Evolutionary conservation across 2,329 filamentous ascomycete species (phyloP).

Genomic region (Aaosphaeria pasadenensis): DNA sequence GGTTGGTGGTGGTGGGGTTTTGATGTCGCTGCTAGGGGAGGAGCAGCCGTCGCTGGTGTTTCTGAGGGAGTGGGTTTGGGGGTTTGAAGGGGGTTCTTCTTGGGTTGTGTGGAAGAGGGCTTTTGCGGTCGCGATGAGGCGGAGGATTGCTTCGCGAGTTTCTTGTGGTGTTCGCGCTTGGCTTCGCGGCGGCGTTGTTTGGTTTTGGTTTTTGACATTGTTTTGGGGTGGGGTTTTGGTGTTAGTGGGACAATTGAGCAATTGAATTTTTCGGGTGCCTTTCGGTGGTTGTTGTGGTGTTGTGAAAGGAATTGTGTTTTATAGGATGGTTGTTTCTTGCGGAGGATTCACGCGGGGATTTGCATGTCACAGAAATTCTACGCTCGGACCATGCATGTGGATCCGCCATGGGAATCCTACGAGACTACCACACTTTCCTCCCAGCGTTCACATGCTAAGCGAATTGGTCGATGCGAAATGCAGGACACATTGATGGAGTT

Average conservation of each 20-base stretch:
- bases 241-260: not conserved
- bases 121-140: no score
- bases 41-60: not conserved
- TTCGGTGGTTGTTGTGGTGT: not conserved
- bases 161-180: slow-evolving; percentile 24
- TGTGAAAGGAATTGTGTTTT: not conserved
- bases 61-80: no score
- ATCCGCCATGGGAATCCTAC: no score
- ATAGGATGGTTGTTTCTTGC: slow-evolving; percentile 15
- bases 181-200: slow-evolving; percentile 31
- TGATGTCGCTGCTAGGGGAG: not conserved
- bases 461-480: no score
- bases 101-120: not conserved
- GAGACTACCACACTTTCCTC: no score
- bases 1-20: slow-evolving; percentile 12
- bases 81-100: slow-evolving; percentile 8
- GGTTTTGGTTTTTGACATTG: slow-evolving; percentile 35
- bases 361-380: not conserved
- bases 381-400: not conserved
- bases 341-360: no score
- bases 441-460: no score
- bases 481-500: no score
- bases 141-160: slow-evolving; percentile 13
- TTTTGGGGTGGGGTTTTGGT: not conserved
- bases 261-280: not conserved